phyloP scores from a whole-genome alignment of 2,329 filamentous ascomycete genomes.

The Pseudohalonectria lignicola region DNA sequence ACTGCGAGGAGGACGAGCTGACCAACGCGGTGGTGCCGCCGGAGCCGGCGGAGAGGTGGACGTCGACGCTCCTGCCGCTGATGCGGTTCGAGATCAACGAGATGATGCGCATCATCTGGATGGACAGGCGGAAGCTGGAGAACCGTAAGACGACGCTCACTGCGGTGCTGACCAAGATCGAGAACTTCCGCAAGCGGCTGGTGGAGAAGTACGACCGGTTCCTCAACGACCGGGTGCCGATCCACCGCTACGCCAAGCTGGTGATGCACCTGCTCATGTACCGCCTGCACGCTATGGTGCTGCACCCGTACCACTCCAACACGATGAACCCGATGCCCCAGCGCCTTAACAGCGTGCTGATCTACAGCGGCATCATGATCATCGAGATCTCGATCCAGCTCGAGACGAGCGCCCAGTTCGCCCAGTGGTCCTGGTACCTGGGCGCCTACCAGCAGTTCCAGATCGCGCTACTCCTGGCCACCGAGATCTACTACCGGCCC shows the following conservation, averaged over 20 bases:
- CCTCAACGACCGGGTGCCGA: slow-evolving; percentile 45
- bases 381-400: slow-evolving; percentile 35
- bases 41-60: slow-evolving; percentile 45
- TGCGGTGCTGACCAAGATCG: slow-evolving; percentile 54
- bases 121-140: slow-evolving; percentile 56
- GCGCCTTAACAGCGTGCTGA: slow-evolving; percentile 50
- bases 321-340: slow-evolving; percentile 40
- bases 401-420: slow-evolving; percentile 32
- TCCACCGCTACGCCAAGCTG: slow-evolving; percentile 52
- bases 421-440: slow-evolving; percentile 57
- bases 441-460: slow-evolving; percentile 67
- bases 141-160: slow-evolving; percentile 50
- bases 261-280: slow-evolving; percentile 55
- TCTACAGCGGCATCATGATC: slow-evolving; percentile 46
- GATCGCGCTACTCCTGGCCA: slow-evolving; percentile 54
- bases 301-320: slow-evolving; percentile 55
- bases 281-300: slow-evolving; percentile 53
- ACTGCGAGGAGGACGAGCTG: slow-evolving; percentile 58
- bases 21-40: slow-evolving; percentile 25
- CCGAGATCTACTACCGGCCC: slow-evolving; percentile 52
- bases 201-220: slow-evolving; percentile 54
- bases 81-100: slow-evolving; percentile 66
- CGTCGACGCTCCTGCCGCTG: slow-evolving; percentile 54
- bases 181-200: slow-evolving; percentile 55
- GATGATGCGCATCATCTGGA: slow-evolving; percentile 60